phyloP scores from a whole-genome alignment of 2,329 filamentous ascomycete species.

The Talaromyces islandicus region DNA sequence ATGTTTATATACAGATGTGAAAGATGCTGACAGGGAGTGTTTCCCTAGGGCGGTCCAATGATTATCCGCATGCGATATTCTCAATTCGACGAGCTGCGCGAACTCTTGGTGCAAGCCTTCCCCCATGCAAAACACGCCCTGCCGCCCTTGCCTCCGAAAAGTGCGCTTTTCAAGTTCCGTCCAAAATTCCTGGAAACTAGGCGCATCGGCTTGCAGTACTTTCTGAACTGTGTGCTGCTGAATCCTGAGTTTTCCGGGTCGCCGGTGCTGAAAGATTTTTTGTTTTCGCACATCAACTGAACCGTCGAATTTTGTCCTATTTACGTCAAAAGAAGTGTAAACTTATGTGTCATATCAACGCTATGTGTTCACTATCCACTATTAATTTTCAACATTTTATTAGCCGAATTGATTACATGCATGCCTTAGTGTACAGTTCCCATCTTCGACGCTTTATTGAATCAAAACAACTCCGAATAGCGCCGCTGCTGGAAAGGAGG shows the following conservation, averaged over 20 bases:
- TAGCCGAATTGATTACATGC: neutral
- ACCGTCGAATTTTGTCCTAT: neutral
- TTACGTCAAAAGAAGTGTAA: neutral
- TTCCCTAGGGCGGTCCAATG: slow-evolving; percentile 49
- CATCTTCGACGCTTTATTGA: neutral
- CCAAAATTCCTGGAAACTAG: slow-evolving; percentile 80
- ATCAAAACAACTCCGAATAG: neutral
- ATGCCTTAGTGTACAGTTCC: neutral
- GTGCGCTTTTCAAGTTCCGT: slow-evolving; percentile 72
- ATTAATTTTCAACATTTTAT: neutral
- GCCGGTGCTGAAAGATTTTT: slow-evolving; percentile 11
- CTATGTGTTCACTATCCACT: neutral
- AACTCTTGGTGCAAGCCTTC: slow-evolving; percentile 70
- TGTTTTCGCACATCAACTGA: slow-evolving; percentile 8
- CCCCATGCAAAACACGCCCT: slow-evolving; percentile 79
- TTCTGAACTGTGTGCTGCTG: slow-evolving; percentile 84
- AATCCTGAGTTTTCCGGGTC: slow-evolving; percentile 92
- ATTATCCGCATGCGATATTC: slow-evolving; percentile 68
- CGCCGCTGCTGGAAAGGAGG: neutral
- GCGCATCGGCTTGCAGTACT: slow-evolving; percentile 78
- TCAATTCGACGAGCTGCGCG: slow-evolving; percentile 80
- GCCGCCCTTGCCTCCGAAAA: slow-evolving; percentile 86
- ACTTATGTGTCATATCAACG: neutral
- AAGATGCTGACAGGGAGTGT: slow-evolving; percentile 13
- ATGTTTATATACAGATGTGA: neutral